Evolutionary conservation across 176 grass and related monocot genomes (phyloP).

Genomic region (Phyllostachys edulis): DNA sequence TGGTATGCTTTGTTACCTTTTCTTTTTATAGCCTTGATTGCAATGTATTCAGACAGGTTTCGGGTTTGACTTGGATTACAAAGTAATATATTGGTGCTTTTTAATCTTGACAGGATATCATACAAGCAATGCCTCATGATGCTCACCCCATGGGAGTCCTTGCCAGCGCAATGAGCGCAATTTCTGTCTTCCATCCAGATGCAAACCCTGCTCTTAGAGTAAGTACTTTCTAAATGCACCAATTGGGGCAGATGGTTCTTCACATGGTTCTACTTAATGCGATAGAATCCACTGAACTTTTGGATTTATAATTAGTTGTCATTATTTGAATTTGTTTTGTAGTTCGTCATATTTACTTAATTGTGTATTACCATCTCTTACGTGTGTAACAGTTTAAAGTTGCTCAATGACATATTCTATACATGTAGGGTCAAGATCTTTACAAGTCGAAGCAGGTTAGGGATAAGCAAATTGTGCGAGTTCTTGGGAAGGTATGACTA

Average conservation of each 20-base stretch:
- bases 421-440: conserved; percentile 83
- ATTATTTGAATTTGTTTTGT: neutral
- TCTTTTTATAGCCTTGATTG: neutral
- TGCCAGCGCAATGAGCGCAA: conserved; percentile 86
- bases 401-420: conserved; percentile 2
- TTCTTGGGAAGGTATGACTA: conserved; percentile 86
- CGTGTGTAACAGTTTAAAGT: conserved; percentile 9
- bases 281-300: neutral
- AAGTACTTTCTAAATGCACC: conserved; percentile 27
- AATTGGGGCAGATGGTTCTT: neutral
- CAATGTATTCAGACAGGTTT: neutral
- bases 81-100: neutral
- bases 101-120: conserved; percentile 65
- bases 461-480: conserved; percentile 90
- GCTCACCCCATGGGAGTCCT: conserved; percentile 98
- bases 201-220: conserved; percentile 97
- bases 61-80: neutral
- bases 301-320: neutral
- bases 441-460: conserved; percentile 88
- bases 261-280: neutral
- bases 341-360: too few species aligned
- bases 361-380: neutral
- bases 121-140: conserved; percentile 99
- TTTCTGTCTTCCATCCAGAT: conserved; percentile 98
- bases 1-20: conserved; percentile 51